phyloP scores from a whole-genome alignment of 306 rosid genomes.

The Coriaria nepalensis region DNA sequence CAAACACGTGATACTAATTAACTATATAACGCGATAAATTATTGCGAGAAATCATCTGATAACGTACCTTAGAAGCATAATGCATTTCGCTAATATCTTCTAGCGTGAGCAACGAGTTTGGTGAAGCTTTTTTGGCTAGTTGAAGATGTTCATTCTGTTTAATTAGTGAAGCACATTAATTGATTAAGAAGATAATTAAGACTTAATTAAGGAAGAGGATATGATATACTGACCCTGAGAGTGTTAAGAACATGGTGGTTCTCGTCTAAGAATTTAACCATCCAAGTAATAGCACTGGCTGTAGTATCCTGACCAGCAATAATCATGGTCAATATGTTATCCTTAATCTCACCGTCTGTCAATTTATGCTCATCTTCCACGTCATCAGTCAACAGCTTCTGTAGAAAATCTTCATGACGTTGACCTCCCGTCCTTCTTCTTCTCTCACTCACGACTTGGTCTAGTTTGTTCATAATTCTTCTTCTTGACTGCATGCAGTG shows the following conservation, averaged over 20 bases:
- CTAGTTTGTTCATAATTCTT: slow-evolving; percentile 42
- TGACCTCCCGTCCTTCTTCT: slow-evolving; percentile 22
- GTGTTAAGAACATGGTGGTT: slow-evolving; percentile 38
- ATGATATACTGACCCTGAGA: slow-evolving; percentile 28
- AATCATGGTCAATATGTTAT: slow-evolving; percentile 69
- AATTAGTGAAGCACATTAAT: neutral
- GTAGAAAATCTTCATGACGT: slow-evolving; percentile 42
- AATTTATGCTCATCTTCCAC: slow-evolving; percentile 16
- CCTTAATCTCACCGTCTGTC: slow-evolving; percentile 59
- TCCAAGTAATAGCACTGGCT: slow-evolving; percentile 81
- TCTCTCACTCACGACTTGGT: slow-evolving; percentile 37
- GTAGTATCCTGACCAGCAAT: slow-evolving; percentile 88
- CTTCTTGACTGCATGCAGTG: slow-evolving; percentile 48
- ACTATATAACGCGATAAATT: too few species aligned
- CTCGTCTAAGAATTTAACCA: slow-evolving; percentile 74
- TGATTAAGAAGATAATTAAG: neutral
- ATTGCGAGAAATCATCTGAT: too few species aligned
- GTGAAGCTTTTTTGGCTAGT: slow-evolving; percentile 14
- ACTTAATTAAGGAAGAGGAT: neutral
- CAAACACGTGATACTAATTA: too few species aligned
- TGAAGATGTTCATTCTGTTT: slow-evolving; percentile 55
- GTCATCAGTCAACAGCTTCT: slow-evolving; percentile 26
- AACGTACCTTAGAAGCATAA: slow-evolving; percentile 63
- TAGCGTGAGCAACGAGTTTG: slow-evolving; percentile 27
- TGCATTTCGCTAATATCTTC: slow-evolving; percentile 57